Base-by-base conservation (phyloP, 2,329 filamentous ascomycete genomes). In the Colletotrichum simmondsii region DNA sequence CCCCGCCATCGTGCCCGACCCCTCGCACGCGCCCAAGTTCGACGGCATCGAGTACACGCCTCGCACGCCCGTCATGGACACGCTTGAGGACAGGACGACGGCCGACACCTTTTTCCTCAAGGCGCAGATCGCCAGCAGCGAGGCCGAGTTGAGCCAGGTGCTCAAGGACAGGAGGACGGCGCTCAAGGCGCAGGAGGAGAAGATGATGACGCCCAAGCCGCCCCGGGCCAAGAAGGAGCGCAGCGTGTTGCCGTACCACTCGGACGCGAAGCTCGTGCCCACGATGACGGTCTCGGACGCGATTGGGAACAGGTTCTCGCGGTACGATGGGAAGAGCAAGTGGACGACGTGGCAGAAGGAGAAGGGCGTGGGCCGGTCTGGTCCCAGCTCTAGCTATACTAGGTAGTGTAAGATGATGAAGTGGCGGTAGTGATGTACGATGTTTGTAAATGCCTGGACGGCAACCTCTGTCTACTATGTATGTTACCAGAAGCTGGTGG, bases 51-150 rank as follows among this genome's bases (percentile, higher is more conserved):
- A 80, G 0, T 98, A 98, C 81, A 90, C 82, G 0, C 90, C 92
- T 0, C 92, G 96, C 22, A 85, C 87, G 16, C 92, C 95, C 0
- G 93, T 98, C 67, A 97, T 98, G 95, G 88, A 93, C 67, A 81
- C 87, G 1, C 86, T 98, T 1, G 86, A 89, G 57, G 87, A 88
- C 8, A 78, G 80, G 0, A 81, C 83, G 28, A 77, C 81, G 52
- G 77, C 84, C 35, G 87, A 90, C 37, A 78, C 91, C 4, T 83
- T 87, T 10, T 97, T 97, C 79, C 88, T 98, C 63, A 92, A 90
- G 77, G 96, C 97, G 0, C 97, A 99, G 81, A 97, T 98, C 76
- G 90, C 91, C 6, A 89, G 87, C 42, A 87, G 91, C 66, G 94
- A 97, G 54, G 84, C 89, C 32, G 95, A 98, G 79, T 85, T 98